Conservation (phyloP, 2,329 filamentous ascomycete species). For the Zymoseptoria crescenta region DNA sequence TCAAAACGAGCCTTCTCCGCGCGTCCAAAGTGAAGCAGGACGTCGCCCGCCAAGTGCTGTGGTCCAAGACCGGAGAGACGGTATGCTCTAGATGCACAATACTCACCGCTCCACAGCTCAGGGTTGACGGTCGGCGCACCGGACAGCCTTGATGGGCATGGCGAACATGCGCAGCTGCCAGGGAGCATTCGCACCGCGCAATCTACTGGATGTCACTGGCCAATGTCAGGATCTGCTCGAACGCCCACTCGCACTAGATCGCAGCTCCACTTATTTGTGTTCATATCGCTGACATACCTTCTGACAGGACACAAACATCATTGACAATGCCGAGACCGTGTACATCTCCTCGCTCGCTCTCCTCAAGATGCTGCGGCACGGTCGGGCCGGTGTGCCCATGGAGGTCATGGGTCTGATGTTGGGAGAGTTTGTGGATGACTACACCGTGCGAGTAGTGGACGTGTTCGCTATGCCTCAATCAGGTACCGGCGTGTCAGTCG, state of each 20-base stretch:
- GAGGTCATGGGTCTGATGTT: conserved; percentile 99
- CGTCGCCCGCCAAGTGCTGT: not conserved
- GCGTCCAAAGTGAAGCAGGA: not conserved
- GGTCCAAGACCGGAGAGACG: not conserved
- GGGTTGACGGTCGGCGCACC: not conserved
- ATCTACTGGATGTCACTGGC: not conserved
- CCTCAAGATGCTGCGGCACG: conserved; percentile 97
- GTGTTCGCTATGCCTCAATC: conserved; percentile 99
- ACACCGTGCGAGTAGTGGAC: conserved; percentile 95
- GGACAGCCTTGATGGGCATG: not conserved
- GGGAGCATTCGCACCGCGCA: not conserved
- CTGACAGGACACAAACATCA: conserved; percentile 79
- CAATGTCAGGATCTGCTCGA: not conserved
- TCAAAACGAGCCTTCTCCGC: not conserved
- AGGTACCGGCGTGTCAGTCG: conserved; percentile 94
- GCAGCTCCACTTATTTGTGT: not conserved
- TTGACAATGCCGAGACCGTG: conserved; percentile 98
- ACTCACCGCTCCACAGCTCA: not conserved
- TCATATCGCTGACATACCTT: conserved; percentile 7
- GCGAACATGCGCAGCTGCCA: not conserved
- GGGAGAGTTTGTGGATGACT: conserved; percentile 97
- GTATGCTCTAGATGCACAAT: not conserved
- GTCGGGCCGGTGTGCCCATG: conserved; percentile 96
- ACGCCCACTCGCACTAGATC: not conserved
- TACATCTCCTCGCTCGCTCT: conserved; percentile 97